Base-by-base conservation (phyloP, 768 basidiomycete species). In the Peribolospora kevripleyi region DNA sequence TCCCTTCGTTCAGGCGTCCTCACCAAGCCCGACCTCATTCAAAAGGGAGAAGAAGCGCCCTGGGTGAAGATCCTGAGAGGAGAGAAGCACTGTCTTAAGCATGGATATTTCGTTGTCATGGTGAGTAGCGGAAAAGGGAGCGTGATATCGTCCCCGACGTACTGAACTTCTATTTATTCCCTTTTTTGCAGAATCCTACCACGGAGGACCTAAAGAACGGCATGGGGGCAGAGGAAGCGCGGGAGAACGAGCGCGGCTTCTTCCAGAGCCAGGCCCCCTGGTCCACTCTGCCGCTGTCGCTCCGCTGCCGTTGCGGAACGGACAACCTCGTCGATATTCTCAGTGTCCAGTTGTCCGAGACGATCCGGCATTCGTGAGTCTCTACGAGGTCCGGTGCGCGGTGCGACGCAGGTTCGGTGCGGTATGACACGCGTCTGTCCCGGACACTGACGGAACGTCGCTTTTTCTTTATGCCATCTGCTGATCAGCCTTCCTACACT, bases 11-110 rank as follows among this genome's bases (percentile, higher is more conserved):
- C 58, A 82, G 80, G 77, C 5, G 73, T 83, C 1, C 70, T 82
- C 7, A 83, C 81, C 0, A 82, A 83, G 59, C 76, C 79, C 0
- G 82, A 84, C 58, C 69, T 65, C 4, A 64, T 83, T 68, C 72
- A 3, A 70, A 63, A 4, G 68, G 71, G 46, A 48, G 69, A 48
- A 72, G 67, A 11, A 49, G 68, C 41, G 48, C 43, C 13, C 6
- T 64, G 63, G 63, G 40, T 64, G 51, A 53, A 58, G 42, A 51
- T 62, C 10, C 55, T 64, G 5, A 41, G 46, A 2, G 51, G 51
- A 11, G 42, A 58, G 42, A 46, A 40, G 5, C 42, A 59, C 25
- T 39, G 14, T 3, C 52, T 60, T 46, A 0, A 6, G 13, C 53
- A 61, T 48, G 61, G 61, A 3, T 64, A 59, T 55, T 62, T 50